These are phyloP conservation scores for Trametes polyzona DNA, from an alignment of 1,284 basidiomycete genomes.

Conservation along the genomic window DNA sequence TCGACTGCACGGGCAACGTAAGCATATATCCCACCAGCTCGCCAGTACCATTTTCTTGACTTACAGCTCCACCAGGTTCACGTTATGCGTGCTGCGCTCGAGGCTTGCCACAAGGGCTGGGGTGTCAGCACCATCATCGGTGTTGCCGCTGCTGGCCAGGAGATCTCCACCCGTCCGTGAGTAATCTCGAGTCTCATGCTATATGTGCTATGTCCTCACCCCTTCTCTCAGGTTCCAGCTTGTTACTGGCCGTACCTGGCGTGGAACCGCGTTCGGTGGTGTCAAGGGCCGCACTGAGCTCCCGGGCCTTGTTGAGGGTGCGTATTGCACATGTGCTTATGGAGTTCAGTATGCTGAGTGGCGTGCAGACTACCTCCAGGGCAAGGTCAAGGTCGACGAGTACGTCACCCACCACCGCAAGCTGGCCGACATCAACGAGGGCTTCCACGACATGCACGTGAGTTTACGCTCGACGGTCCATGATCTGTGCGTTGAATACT, in stretches of 20 bases:
- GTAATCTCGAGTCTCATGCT: constrained; percentile 37
- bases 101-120: constrained; percentile 99
- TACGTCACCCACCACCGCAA: constrained; percentile 85
- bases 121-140: constrained; percentile 95
- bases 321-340: background rate
- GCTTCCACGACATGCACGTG: constrained; percentile 96
- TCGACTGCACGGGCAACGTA: constrained; percentile 95
- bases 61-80: constrained; percentile 55
- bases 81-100: constrained; percentile 95
- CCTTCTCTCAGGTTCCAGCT: constrained; percentile 68
- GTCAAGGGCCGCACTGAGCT: constrained; percentile 97
- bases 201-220: background rate
- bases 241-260: constrained; percentile 92
- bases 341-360: background rate
- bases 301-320: constrained; percentile 85
- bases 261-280: constrained; percentile 95
- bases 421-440: constrained; percentile 83
- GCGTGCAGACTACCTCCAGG: constrained; percentile 67
- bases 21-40: too few species aligned
- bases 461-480: constrained; percentile 39
- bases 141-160: constrained; percentile 95
- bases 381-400: constrained; percentile 84
- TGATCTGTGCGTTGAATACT: constrained; percentile 1
- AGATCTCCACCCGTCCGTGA: constrained; percentile 95
- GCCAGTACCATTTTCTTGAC: background rate